These are phyloP conservation scores for Cyclostephanos invisitatus DNA, from an alignment of 108 stramenopile genomes.

Conservation along the genomic window DNA sequence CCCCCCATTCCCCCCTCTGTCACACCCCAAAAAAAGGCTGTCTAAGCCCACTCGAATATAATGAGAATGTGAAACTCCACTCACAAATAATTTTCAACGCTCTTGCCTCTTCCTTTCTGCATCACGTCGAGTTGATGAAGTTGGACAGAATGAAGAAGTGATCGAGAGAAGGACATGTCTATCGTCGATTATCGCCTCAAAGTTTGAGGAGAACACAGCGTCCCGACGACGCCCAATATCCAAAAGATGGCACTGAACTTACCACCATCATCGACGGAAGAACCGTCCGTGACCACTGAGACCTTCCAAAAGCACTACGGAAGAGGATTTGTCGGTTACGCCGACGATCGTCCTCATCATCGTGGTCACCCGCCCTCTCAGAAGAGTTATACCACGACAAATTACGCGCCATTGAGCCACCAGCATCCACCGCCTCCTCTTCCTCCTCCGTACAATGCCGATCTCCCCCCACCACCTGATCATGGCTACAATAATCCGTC, in stretches of 20 bases:
- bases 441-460: constrained; percentile 15
- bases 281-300: constrained; percentile 21
- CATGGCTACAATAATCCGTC: constrained; percentile 5
- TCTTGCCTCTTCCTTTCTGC: no score
- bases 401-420: neutral
- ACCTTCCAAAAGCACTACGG: constrained; percentile 41
- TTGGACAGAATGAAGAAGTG: no score
- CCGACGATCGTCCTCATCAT: constrained; percentile 9
- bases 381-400: constrained; percentile 1
- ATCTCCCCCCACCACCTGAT: neutral
- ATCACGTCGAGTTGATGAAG: no score
- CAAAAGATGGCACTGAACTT: constrained; percentile 2
- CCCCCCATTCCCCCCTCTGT: no score
- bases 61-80: no score
- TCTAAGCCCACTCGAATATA: no score
- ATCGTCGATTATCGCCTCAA: no score
- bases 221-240: neutral
- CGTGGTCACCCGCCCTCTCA: constrained; percentile 7
- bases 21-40: no score
- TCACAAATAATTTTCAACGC: no score
- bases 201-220: neutral
- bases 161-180: no score
- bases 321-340: constrained; percentile 20
- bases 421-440: constrained; percentile 15
- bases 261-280: neutral